phyloP scores from a whole-genome alignment of 352 stramenopile genomes.

The Phytophthora ohioensis region DNA sequence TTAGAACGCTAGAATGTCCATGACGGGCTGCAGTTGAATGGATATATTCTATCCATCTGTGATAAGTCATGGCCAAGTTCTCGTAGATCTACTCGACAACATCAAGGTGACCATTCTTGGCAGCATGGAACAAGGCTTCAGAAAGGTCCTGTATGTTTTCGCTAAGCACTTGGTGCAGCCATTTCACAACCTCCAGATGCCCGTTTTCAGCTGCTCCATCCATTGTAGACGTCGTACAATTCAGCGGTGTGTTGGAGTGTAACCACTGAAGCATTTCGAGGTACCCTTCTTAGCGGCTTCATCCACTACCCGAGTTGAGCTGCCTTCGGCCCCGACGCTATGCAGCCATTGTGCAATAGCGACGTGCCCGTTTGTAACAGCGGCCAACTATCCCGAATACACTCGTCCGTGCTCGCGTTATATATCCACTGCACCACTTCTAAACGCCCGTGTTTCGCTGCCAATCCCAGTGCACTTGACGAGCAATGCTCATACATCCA shows the following conservation, averaged over 20 bases:
- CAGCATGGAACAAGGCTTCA: too few species aligned
- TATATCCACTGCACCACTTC: constrained; percentile 14
- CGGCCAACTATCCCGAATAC: not conserved
- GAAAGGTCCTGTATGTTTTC: too few species aligned
- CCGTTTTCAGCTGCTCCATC: too few species aligned
- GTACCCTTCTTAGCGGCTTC: constrained; percentile 1
- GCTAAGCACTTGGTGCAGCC: too few species aligned
- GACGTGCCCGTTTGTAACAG: not conserved
- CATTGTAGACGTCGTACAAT: not conserved
- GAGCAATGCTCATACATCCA: not conserved
- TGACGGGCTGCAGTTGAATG: too few species aligned
- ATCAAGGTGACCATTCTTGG: too few species aligned
- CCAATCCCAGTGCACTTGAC: not conserved
- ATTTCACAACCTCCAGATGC: too few species aligned
- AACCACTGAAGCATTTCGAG: constrained; percentile 10
- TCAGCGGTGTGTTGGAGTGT: not conserved
- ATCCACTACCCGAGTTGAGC: not conserved
- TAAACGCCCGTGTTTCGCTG: constrained; percentile 6
- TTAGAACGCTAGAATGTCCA: too few species aligned
- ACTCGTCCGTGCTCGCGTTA: not conserved
- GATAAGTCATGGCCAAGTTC: too few species aligned
- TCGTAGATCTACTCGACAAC: too few species aligned
- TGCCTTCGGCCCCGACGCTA: not conserved
- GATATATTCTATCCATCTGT: too few species aligned
- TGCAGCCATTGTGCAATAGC: not conserved